These are phyloP conservation scores for Plectosphaerella sp. DNA, from an alignment of 2,329 filamentous ascomycete species.

Conservation along the genomic window DNA sequence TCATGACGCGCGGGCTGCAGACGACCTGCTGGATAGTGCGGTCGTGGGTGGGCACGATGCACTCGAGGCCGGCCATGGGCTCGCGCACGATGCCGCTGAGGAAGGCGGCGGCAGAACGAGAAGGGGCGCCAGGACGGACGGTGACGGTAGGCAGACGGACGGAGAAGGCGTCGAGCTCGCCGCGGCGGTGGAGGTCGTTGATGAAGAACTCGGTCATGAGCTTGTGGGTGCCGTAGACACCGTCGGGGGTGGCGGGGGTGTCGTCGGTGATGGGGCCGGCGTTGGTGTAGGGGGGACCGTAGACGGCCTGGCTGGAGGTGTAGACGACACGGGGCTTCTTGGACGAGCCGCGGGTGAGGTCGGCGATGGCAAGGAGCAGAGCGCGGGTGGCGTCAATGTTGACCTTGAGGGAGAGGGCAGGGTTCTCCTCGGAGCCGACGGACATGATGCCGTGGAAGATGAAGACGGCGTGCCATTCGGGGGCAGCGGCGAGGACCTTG, in stretches of 20 bases:
- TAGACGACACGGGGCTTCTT: constrained; percentile 47
- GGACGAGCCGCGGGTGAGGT: constrained; percentile 37
- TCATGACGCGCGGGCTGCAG: constrained; percentile 39
- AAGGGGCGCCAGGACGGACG: constrained; percentile 55
- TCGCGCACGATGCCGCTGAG: constrained; percentile 59
- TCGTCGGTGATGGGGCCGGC: constrained; percentile 35
- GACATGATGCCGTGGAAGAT: constrained; percentile 55
- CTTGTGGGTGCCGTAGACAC: constrained; percentile 50
- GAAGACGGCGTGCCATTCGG: constrained; percentile 24
- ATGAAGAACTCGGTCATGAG: constrained; percentile 49
- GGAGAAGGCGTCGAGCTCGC: constrained; percentile 50
- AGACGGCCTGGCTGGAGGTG: constrained; percentile 49
- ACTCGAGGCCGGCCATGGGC: constrained; percentile 43
- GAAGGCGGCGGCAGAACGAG: constrained; percentile 56
- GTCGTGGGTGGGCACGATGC: constrained; percentile 32
- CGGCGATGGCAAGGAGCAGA: constrained; percentile 42
- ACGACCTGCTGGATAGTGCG: constrained; percentile 36
- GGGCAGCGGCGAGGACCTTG: not conserved
- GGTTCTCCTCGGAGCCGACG: constrained; percentile 47
- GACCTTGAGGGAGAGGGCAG: constrained; percentile 46
- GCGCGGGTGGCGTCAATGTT: constrained; percentile 48
- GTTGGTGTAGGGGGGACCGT: constrained; percentile 48
- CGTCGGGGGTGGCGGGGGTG: constrained; percentile 43
- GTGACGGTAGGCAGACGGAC: constrained; percentile 57
- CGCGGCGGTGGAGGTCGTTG: constrained; percentile 44